Percentiles rank a stretch among this genome's conserved stretches.
phyloP scores from a whole-genome alignment of 441 rosid genomes.

The Croton laevigatus region DNA sequence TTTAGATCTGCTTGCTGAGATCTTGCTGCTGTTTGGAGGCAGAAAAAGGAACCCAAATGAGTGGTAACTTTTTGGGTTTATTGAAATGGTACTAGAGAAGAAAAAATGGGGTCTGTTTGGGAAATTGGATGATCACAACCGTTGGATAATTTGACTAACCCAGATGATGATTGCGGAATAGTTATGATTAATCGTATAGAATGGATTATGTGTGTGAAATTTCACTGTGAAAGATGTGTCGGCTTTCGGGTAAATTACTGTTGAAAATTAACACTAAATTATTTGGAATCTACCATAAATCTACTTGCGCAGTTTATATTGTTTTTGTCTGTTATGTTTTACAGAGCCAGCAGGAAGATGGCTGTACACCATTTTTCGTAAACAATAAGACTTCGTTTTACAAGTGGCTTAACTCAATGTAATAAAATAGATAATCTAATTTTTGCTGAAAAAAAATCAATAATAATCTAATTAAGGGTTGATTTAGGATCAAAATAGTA shows the following conservation, averaged over 20 bases:
- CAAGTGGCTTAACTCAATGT: too few species aligned
- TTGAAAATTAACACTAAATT: neutral
- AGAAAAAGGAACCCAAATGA: neutral
- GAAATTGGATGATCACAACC: neutral
- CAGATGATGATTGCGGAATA: neutral
- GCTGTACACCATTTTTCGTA: too few species aligned
- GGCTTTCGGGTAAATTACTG: neutral
- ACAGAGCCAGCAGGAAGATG: too few species aligned
- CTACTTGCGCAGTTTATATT: too few species aligned
- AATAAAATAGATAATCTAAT: too few species aligned
- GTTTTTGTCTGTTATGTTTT: too few species aligned
- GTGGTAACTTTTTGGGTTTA: neutral
- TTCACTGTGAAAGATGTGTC: slow-evolving; percentile 1
- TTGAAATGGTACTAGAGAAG: neutral
- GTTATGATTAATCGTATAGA: slow-evolving; percentile 1
- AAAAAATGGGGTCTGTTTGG: neutral
- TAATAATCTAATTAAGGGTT: too few species aligned
- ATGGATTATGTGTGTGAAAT: neutral
- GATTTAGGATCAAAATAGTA: too few species aligned
- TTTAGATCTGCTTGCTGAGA: slow-evolving; percentile 30
- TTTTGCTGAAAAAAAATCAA: too few species aligned
- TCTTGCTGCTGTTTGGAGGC: slow-evolving; percentile 17
- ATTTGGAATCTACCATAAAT: neutral
- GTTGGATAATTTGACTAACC: slow-evolving; percentile 9
- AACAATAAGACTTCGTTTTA: too few species aligned